Conservation (phyloP, 352 stramenopile genomes). For the Pythium apleroticum region DNA sequence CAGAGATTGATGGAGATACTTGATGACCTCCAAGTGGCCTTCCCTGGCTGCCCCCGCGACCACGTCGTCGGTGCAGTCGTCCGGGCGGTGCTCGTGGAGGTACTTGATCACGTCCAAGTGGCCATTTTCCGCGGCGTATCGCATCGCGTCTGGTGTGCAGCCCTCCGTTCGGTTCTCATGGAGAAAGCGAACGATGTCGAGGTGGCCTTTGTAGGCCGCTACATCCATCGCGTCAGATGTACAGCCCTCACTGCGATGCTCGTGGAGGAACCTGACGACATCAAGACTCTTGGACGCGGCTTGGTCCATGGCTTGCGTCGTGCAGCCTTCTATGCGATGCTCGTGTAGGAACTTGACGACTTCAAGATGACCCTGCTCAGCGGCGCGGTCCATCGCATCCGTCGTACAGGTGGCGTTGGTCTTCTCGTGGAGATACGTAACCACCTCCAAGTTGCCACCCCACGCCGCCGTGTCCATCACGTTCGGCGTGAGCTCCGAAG, state of each 20-base stretch:
- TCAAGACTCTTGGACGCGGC: not conserved
- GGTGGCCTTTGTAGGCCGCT: not conserved
- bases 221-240: not conserved
- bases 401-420: not conserved
- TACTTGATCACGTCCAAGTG: not conserved
- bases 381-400: not conserved
- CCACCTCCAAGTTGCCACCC: not conserved
- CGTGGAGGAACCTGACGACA: constrained; percentile 1
- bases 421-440: not conserved
- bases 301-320: not conserved
- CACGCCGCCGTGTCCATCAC: not conserved
- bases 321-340: not conserved
- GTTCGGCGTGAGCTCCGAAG: not conserved
- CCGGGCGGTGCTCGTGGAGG: not conserved
- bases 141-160: not conserved
- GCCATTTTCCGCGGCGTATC: not conserved
- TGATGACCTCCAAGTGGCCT: not conserved
- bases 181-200: constrained; percentile 7
- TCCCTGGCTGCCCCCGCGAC: not conserved
- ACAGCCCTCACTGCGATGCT: not conserved
- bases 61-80: not conserved
- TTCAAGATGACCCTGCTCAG: not conserved
- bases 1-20: not conserved
- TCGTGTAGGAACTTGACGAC: not conserved
- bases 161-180: constrained; percentile 1